These are phyloP conservation scores for Zymoseptoria passerinii DNA, from an alignment of 2,329 filamentous ascomycete genomes.

Conservation along the genomic window DNA sequence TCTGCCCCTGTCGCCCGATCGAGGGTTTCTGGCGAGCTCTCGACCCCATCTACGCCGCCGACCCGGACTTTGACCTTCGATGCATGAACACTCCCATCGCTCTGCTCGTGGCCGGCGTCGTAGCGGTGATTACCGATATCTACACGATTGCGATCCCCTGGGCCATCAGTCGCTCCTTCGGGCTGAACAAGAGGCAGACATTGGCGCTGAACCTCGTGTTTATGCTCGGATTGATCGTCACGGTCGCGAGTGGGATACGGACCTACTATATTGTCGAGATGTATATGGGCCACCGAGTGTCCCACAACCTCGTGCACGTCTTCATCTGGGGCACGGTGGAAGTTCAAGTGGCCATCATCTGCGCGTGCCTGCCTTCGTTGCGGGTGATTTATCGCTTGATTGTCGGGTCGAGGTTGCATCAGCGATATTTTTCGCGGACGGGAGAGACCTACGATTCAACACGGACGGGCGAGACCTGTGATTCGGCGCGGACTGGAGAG, in stretches of 20 bases:
- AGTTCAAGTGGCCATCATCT: neutral
- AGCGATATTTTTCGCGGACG: neutral
- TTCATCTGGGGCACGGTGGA: neutral
- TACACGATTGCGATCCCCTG: constrained; percentile 36
- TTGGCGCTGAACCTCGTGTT: constrained; percentile 37
- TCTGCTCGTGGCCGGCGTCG: constrained; percentile 32
- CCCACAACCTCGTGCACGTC: neutral
- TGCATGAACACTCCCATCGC: constrained; percentile 34
- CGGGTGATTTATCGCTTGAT: neutral
- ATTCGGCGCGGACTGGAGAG: too few relatives aligned
- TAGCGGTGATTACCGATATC: constrained; percentile 35
- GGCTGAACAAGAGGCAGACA: constrained; percentile 37
- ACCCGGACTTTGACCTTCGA: constrained; percentile 37
- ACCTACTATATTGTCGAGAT: constrained; percentile 27
- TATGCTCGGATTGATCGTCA: constrained; percentile 22
- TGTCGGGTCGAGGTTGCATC: neutral
- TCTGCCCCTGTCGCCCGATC: neutral
- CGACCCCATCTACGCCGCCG: constrained; percentile 22
- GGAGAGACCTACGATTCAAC: neutral
- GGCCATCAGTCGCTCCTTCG: constrained; percentile 38
- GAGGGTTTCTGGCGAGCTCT: neutral
- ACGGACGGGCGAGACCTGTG: too few relatives aligned
- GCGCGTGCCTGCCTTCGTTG: neutral
- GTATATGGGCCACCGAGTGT: neutral
- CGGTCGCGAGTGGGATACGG: constrained; percentile 26